Conservation (phyloP, 768 basidiomycete genomes). For the Gymnopilus dilepis region DNA sequence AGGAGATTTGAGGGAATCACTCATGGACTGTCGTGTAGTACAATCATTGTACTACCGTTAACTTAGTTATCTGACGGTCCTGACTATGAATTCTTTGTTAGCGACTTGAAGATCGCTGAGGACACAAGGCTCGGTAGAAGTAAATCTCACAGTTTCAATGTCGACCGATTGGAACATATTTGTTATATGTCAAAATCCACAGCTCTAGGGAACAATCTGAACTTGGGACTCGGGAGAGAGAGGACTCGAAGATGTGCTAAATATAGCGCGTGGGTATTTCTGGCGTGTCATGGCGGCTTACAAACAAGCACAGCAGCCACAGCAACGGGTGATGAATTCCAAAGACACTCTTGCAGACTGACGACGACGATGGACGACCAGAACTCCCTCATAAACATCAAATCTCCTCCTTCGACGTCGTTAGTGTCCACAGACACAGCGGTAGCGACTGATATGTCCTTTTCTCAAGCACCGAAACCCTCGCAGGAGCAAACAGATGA, state of each 20-base stretch:
- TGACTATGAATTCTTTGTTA: too few species aligned
- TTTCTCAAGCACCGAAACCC: conserved; percentile 45
- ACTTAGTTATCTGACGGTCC: too few species aligned
- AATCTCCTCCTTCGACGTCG: conserved; percentile 56
- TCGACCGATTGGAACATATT: too few species aligned
- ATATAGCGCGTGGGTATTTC: conserved; percentile 1
- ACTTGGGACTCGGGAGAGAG: neutral
- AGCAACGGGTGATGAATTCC: conserved; percentile 11
- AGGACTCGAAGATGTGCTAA: neutral
- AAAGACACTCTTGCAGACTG: conserved; percentile 12
- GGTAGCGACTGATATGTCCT: conserved; percentile 51
- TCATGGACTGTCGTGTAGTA: too few species aligned
- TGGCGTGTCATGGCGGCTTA: conserved; percentile 10
- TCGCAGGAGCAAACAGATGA: conserved; percentile 37
- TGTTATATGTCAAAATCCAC: neutral
- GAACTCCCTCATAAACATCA: conserved; percentile 43
- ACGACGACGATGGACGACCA: conserved; percentile 26
- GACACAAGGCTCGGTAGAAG: too few species aligned
- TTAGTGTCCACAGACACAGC: conserved; percentile 52
- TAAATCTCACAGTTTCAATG: too few species aligned
- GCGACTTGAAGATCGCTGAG: too few species aligned
- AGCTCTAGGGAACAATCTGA: neutral
- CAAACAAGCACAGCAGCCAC: conserved; percentile 5
- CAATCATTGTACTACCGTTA: too few species aligned
- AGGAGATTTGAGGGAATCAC: too few species aligned